A percentile compares a stretch with the other conserved stretches of the same genome.
phyloP scores from a whole-genome alignment of 2,329 filamentous ascomycete species.

The Shiraia bambusicola region DNA sequence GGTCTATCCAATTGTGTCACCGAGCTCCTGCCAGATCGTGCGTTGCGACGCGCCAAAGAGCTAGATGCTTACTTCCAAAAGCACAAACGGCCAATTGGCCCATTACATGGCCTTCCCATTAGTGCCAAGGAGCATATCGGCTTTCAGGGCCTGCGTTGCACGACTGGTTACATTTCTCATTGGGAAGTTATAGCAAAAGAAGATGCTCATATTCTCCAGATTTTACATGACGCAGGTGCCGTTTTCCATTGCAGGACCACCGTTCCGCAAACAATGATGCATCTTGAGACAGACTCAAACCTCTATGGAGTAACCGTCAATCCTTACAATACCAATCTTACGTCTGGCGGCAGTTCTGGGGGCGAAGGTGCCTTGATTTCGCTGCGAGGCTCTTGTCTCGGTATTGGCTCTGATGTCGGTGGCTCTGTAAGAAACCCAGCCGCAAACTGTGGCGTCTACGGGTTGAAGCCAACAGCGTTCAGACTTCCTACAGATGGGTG shows the following conservation, averaged over 20 bases:
- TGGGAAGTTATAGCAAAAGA: constrained; percentile 49
- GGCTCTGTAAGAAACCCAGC: constrained; percentile 27
- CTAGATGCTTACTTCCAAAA: constrained; percentile 45
- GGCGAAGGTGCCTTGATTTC: constrained; percentile 60
- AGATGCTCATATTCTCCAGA: constrained; percentile 52
- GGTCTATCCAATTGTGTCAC: constrained; percentile 27
- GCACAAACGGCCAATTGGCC: constrained; percentile 45
- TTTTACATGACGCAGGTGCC: constrained; percentile 53
- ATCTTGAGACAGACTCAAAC: constrained; percentile 55
- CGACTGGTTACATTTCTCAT: constrained; percentile 54
- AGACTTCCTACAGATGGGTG: constrained; percentile 49
- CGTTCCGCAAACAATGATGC: constrained; percentile 57
- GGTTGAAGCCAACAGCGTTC: constrained; percentile 47
- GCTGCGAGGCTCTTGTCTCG: constrained; percentile 55
- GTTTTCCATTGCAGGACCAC: constrained; percentile 58
- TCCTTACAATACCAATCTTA: constrained; percentile 55
- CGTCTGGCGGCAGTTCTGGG: constrained; percentile 57
- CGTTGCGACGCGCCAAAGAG: constrained; percentile 43
- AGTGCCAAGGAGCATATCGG: constrained; percentile 55
- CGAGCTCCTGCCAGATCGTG: constrained; percentile 38
- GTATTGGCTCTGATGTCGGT: constrained; percentile 45
- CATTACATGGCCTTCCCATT: constrained; percentile 56
- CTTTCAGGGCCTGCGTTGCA: constrained; percentile 52
- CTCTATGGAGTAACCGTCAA: constrained; percentile 57
- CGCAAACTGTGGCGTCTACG: constrained; percentile 37